Evolutionary conservation across 2,329 filamentous ascomycete species (phyloP), one percentile per base, ranked within the genome.

Genomic region (Colletotrichum endophyticum): DNA sequence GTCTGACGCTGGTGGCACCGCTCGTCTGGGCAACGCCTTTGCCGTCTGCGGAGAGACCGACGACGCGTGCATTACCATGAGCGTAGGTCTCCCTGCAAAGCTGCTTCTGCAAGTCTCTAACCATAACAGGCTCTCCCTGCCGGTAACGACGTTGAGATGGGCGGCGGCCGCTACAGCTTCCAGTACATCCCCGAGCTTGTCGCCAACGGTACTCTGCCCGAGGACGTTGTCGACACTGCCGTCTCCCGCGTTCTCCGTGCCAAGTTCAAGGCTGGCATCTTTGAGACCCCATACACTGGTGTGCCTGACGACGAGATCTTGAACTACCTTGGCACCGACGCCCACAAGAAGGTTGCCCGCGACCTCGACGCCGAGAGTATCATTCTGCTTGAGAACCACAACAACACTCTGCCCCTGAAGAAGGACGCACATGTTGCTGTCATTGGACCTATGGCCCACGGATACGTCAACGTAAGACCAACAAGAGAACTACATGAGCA

Each of bases 91-190:
- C 25, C 25, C 19, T 19, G 12, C 27, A 19, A 3, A 15, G 11
- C 61, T n/a, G 25, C 15, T 12, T 34, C 59, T 27, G 7, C 49
- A 19, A 28, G 1, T 8, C 30, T 30, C 70, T 80, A 30, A 80
- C 39, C 19, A 16, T 13, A 1, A 16, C 74, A 90, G 84, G 86
- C 91, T 11, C 88, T 95, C 6, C 91, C 91, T 1, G 92, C 93
- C 6, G 94, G 94, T 5, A 94, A 92, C 66, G 94, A 95, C 79
- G 89, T 94, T 15, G 94, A 95, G 80, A 95, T 95, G 94, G 94
- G 94, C 15, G 94, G 94, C 53, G 94, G 94, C 25, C 93, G 92
- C 25, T 95, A 91, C 86, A 95, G 92, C 81, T 94, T 92, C 81
- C 88, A 92, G 78, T 90, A 88, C 44, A 95, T 95, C 68, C 92